Conservation (phyloP, 257 asterid species). For the Echites panduratus region DNA sequence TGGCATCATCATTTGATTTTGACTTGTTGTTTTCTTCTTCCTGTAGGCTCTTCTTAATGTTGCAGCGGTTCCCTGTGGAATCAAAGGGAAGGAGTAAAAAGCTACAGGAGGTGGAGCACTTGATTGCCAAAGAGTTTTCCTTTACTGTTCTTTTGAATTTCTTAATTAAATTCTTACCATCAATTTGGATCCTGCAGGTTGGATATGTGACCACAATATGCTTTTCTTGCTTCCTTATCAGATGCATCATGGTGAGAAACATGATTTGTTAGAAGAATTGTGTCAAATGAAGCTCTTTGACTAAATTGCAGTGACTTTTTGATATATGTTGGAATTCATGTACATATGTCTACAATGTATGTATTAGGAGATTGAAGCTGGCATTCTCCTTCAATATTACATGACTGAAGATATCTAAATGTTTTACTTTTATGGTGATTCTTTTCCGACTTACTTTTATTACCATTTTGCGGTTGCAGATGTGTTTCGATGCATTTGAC, state of each 20-base stretch:
- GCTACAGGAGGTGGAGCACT: conserved; percentile 71
- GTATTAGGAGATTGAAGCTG: not conserved
- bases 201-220: conserved; percentile 98
- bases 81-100: conserved; percentile 96
- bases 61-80: conserved; percentile 89
- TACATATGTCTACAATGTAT: not conserved
- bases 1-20: conserved; percentile 2
- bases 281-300: not conserved
- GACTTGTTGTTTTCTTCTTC: conserved; percentile 13
- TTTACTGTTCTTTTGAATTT: conserved; percentile 4
- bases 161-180: conserved; percentile 5
- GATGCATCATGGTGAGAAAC: conserved; percentile 88
- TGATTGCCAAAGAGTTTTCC: conserved; percentile 1
- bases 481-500: conserved; percentile 85
- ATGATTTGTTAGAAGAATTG: not conserved
- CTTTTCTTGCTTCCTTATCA: conserved; percentile 73
- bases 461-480: conserved; percentile 28
- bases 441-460: not conserved
- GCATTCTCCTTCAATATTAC: not conserved
- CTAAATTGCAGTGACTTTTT: not conserved
- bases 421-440: not conserved
- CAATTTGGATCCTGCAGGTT: conserved; percentile 53
- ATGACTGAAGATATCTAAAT: not conserved
- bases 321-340: not conserved
- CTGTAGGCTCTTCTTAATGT: conserved; percentile 81